Evolutionary conservation across 2,329 filamentous ascomycete species (phyloP).

Genomic region (Cladosporium sp.): DNA sequence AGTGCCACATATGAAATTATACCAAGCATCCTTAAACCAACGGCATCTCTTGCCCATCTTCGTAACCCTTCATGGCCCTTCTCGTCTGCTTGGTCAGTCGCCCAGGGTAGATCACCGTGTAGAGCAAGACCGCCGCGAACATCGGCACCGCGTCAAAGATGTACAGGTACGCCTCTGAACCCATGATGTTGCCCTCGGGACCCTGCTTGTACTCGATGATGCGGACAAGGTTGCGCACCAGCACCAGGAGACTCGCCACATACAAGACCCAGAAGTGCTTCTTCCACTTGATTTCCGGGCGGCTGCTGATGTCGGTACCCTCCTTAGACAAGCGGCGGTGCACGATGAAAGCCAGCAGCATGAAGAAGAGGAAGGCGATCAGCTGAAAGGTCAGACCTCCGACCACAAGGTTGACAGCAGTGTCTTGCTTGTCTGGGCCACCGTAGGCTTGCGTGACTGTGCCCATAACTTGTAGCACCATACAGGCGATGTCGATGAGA

Average conservation of each 20-base stretch:
- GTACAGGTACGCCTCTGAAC: constrained; percentile 20
- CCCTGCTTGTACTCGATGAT: constrained; percentile 20
- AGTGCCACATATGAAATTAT: not conserved
- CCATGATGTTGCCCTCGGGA: not conserved
- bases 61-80: not conserved
- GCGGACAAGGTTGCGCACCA: constrained; percentile 20
- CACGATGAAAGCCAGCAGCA: not conserved
- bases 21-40: not conserved
- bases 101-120: constrained; percentile 9
- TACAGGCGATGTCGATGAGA: constrained; percentile 54
- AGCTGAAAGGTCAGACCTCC: constrained; percentile 14
- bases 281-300: not conserved
- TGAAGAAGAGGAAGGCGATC: constrained; percentile 11
- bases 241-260: constrained; percentile 14
- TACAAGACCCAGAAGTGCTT: constrained; percentile 13
- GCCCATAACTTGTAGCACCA: constrained; percentile 53
- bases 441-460: constrained; percentile 32
- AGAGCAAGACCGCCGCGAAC: constrained; percentile 15
- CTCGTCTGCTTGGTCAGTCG: not conserved
- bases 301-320: not conserved
- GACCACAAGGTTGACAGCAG: not conserved
- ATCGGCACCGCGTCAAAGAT: constrained; percentile 20
- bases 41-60: not conserved
- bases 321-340: not conserved
- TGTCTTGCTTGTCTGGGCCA: not conserved